A percentile compares a stretch with the other conserved stretches of the same genome.
These are phyloP conservation scores for Spencermartinsiella europaea DNA, from an alignment of 805 yeast species.

Conservation along the genomic window DNA sequence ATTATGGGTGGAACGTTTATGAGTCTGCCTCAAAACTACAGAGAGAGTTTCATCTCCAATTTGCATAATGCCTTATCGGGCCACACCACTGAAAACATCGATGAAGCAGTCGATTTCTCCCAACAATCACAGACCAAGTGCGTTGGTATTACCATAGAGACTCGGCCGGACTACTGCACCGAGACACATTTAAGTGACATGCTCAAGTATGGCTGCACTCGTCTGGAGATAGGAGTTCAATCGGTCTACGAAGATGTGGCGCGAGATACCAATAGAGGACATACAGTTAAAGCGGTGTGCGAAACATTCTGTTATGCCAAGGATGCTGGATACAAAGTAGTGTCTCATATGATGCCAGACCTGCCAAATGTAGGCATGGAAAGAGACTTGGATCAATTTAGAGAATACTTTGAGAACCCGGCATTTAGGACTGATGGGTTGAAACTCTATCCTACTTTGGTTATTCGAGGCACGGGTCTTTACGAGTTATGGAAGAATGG, in stretches of 20 bases:
- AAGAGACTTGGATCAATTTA: slow-evolving; percentile 91
- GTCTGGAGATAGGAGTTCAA: slow-evolving; percentile 96
- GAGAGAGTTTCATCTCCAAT: slow-evolving; percentile 84
- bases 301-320: slow-evolving; percentile 95
- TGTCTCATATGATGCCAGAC: slow-evolving; percentile 99
- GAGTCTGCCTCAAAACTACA: slow-evolving; percentile 84
- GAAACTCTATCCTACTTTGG: slow-evolving; percentile 92
- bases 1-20: slow-evolving; percentile 99
- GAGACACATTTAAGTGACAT: slow-evolving; percentile 92
- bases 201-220: slow-evolving; percentile 94
- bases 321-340: slow-evolving; percentile 97
- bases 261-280: slow-evolving; percentile 96
- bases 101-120: slow-evolving; percentile 85
- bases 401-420: slow-evolving; percentile 95
- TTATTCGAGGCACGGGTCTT: slow-evolving; percentile 94
- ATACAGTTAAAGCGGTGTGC: slow-evolving; percentile 92
- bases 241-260: slow-evolving; percentile 98
- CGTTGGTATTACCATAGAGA: slow-evolving; percentile 97
- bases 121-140: slow-evolving; percentile 95
- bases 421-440: slow-evolving; percentile 95
- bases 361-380: slow-evolving; percentile 98
- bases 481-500: slow-evolving; percentile 98
- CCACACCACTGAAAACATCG: slow-evolving; percentile 76
- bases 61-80: slow-evolving; percentile 95
- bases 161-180: slow-evolving; percentile 97